Evolutionary conservation across 768 basidiomycete genomes (phyloP).

Genomic region (Kwoniella heveanensis): DNA sequence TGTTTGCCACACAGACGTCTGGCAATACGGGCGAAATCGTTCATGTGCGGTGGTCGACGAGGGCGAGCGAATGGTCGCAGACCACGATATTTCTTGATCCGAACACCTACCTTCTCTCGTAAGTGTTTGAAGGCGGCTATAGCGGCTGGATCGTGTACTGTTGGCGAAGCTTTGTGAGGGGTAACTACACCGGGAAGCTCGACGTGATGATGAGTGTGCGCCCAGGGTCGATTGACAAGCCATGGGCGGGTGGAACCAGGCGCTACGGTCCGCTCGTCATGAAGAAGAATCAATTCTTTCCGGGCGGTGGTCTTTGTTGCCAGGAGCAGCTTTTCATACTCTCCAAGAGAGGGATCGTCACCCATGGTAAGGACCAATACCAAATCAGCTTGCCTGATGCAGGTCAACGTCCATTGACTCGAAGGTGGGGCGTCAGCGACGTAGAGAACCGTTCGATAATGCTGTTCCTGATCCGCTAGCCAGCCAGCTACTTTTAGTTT

Average conservation of each 20-base stretch:
- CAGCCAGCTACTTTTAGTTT: conserved; percentile 92
- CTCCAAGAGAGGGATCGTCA: conserved; percentile 79
- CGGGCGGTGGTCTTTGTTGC: conserved; percentile 98
- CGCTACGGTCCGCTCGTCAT: conserved; percentile 82
- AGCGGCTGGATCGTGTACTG: conserved; percentile 78
- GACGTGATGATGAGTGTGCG: conserved; percentile 93
- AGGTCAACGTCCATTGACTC: conserved; percentile 97
- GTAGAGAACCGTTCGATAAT: conserved; percentile 89
- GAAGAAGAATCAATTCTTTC: conserved; percentile 91
- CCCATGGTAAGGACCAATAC: conserved; percentile 65
- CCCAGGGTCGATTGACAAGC: conserved; percentile 94
- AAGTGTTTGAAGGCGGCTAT: conserved; percentile 85
- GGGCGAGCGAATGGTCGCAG: conserved; percentile 65
- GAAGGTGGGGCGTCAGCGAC: conserved; percentile 93
- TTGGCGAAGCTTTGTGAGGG: conserved; percentile 59
- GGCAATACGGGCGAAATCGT: conserved; percentile 90
- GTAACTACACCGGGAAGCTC: conserved; percentile 64
- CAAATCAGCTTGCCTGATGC: conserved; percentile 65
- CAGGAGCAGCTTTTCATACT: conserved; percentile 84
- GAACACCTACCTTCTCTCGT: conserved; percentile 86
- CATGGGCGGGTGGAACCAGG: conserved; percentile 93
- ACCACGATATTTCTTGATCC: conserved; percentile 83
- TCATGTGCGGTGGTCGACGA: conserved; percentile 76
- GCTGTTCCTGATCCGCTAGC: conserved; percentile 82
- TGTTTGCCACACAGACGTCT: conserved; percentile 87